Base-by-base conservation (phyloP, 2,329 filamentous ascomycete species). In the Penicillium sp. region DNA sequence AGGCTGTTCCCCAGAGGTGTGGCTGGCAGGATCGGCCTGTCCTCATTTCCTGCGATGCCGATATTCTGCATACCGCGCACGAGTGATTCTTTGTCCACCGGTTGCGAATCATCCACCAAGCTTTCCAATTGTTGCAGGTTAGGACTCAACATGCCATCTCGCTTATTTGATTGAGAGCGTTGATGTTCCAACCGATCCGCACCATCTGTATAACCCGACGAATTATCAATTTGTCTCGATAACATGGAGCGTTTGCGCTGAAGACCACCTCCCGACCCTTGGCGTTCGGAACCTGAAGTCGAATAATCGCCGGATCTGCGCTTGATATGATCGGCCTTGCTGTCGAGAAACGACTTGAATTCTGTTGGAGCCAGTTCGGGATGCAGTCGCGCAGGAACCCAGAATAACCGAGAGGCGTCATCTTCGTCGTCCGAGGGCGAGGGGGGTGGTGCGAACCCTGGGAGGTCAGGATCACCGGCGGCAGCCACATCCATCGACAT, bases 261-360 rank as follows among this genome's bases (percentile, higher is more conserved):
- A 60, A 97, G 72, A 38, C 89, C 83, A 16, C 84, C 84, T 13
- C 67, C 71, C 5, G 75, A 85, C 13, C 77, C 71, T 75, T 84
- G 74, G 74, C 81, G 73, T 59, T 85, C 78, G 68, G 84, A 59
- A 64, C 81, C 61, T 56, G 50, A 62, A 65, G 92, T 76, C 37
- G 81, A 81, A 61, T 81, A 87, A 63, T 87, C 91, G 24, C 88
- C 88, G 1, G 92, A 96, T 66, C 90, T 85, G 63, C 92, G 83
- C 72, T 91, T 88, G 65, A 97, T 96, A 35, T 90, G 88, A 65
- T 96, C 89, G 13, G 97, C 90, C 69, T 92, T 87, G 60, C 92
- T 95, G 68, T 99, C 93, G 2, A 99, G 83, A 65, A 97, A 99
- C 1, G 89, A 93, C 74, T 96, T 97, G 80, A 97, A 99, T 66